These are phyloP conservation scores for Exutisphaerella laricina DNA, from an alignment of 2,329 filamentous ascomycete genomes.

Conservation along the genomic window DNA sequence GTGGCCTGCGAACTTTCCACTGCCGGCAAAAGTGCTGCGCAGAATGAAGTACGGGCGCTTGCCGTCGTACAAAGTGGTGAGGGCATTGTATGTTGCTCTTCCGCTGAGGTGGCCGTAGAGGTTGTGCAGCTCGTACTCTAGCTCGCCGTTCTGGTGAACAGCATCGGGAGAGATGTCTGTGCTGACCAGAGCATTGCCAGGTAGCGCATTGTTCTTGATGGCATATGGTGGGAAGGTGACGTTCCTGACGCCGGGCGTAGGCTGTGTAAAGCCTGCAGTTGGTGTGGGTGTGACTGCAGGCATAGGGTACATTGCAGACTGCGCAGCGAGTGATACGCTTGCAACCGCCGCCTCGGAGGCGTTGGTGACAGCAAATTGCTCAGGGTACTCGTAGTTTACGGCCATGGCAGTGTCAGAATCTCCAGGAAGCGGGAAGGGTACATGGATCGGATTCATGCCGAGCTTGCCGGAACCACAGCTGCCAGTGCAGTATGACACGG, in stretches of 20 bases:
- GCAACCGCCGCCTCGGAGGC: slow-evolving; percentile 27
- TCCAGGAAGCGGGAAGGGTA: slow-evolving; percentile 19
- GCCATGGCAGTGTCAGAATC: slow-evolving; percentile 15
- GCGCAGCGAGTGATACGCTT: slow-evolving; percentile 16
- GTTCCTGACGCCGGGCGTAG: slow-evolving; percentile 22
- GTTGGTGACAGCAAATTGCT: slow-evolving; percentile 27
- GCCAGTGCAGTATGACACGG: slow-evolving; percentile 24
- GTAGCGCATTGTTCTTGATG: slow-evolving; percentile 21
- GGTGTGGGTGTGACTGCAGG: slow-evolving; percentile 11
- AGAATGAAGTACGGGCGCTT: slow-evolving; percentile 27
- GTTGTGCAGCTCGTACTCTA: slow-evolving; percentile 30
- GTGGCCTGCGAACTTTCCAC: slow-evolving; percentile 22
- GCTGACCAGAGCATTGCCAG: slow-evolving; percentile 25
- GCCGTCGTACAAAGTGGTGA: slow-evolving; percentile 22
- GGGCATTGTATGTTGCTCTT: slow-evolving; percentile 27
- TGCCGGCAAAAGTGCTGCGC: slow-evolving; percentile 27
- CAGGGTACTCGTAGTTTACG: slow-evolving; percentile 23
- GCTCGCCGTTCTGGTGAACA: slow-evolving; percentile 23
- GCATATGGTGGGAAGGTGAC: slow-evolving; percentile 24
- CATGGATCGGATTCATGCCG: slow-evolving; percentile 22
- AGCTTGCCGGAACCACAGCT: slow-evolving; percentile 20
- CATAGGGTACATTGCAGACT: slow-evolving; percentile 19
- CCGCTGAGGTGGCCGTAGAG: slow-evolving; percentile 24
- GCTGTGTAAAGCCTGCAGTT: slow-evolving; percentile 19
- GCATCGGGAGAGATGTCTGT: slow-evolving; percentile 25